Conservation (phyloP, 2,329 filamentous ascomycete species). For the Fusarium sp. region DNA sequence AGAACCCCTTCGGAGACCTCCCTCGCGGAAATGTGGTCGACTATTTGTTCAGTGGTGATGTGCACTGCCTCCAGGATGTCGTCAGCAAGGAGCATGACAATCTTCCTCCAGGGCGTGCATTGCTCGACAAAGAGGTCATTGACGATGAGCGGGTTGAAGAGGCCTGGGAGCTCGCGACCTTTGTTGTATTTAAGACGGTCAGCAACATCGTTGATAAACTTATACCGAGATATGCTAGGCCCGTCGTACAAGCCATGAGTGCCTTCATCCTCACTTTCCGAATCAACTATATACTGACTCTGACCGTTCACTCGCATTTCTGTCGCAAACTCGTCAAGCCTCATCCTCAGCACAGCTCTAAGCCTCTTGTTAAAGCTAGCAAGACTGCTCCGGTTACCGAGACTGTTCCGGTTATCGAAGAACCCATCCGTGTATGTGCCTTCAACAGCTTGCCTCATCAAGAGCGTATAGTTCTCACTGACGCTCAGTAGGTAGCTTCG, state of each 20-base stretch:
- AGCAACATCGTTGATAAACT: conserved; percentile 43
- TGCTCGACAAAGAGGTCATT: conserved; percentile 72
- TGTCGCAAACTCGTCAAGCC: neutral
- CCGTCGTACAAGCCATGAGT: fast-evolving
- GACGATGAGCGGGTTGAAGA: conserved; percentile 71
- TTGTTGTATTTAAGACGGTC: conserved; percentile 40
- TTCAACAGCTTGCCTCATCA: conserved; percentile 62
- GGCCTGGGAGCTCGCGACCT: conserved; percentile 70
- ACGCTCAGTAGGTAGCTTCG: conserved; percentile 56
- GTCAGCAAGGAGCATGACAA: conserved; percentile 53
- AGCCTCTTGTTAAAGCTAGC: neutral
- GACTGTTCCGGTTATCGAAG: neutral
- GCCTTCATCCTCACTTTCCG: neutral
- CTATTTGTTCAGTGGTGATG: neutral
- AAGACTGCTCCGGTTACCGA: neutral
- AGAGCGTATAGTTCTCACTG: conserved; percentile 42
- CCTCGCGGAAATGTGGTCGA: neutral
- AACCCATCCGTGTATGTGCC: conserved; percentile 64
- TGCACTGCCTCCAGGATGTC: conserved; percentile 31
- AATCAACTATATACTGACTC: neutral
- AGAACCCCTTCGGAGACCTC: conserved; percentile 3
- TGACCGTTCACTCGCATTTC: conserved; percentile 9
- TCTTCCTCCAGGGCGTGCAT: conserved; percentile 64
- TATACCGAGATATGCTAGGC: conserved; percentile 14
- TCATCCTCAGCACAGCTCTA: neutral